These are phyloP conservation scores for Cinnamomum chago DNA, from an alignment of 164 flowering plant genomes.

Conservation along the genomic window DNA sequence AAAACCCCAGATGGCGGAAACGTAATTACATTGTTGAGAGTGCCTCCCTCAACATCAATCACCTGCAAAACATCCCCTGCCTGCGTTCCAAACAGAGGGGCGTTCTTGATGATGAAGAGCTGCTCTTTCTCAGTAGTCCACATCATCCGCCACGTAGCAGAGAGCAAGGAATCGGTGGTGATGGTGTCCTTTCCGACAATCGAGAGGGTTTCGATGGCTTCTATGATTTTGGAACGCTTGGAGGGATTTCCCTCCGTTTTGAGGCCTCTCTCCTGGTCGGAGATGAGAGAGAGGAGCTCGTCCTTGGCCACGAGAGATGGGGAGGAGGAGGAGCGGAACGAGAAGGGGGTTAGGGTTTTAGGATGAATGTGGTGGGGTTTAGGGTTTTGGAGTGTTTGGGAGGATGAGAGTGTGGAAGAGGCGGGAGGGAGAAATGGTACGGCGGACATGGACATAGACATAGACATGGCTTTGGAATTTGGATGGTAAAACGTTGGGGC, in stretches of 20 bases:
- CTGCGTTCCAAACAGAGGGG: slow-evolving; percentile 60
- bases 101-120: slow-evolving; percentile 79
- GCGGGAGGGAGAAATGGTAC: neutral
- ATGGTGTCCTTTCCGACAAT: slow-evolving; percentile 38
- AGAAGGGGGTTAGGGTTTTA: neutral
- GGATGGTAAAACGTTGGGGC: neutral
- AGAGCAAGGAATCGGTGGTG: slow-evolving; percentile 66
- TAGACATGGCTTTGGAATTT: neutral
- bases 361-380: neutral
- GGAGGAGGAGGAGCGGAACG: neutral
- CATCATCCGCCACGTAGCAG: slow-evolving; percentile 90
- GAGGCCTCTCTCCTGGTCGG: slow-evolving; percentile 81
- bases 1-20: slow-evolving; percentile 91
- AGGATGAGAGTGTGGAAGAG: neutral
- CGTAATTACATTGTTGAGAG: slow-evolving; percentile 78
- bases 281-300: slow-evolving; percentile 61
- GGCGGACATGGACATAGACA: neutral
- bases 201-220: slow-evolving; percentile 62
- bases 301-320: slow-evolving; percentile 44
- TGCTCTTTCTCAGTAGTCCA: slow-evolving; percentile 99
- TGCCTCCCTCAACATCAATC: slow-evolving; percentile 54
- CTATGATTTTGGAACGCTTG: slow-evolving; percentile 48
- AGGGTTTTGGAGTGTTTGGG: neutral
- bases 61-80: slow-evolving; percentile 95
- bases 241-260: slow-evolving; percentile 54